Evolutionary conservation across 345 rosid species (phyloP).

Genomic region (Orychophragmus violaceus): DNA sequence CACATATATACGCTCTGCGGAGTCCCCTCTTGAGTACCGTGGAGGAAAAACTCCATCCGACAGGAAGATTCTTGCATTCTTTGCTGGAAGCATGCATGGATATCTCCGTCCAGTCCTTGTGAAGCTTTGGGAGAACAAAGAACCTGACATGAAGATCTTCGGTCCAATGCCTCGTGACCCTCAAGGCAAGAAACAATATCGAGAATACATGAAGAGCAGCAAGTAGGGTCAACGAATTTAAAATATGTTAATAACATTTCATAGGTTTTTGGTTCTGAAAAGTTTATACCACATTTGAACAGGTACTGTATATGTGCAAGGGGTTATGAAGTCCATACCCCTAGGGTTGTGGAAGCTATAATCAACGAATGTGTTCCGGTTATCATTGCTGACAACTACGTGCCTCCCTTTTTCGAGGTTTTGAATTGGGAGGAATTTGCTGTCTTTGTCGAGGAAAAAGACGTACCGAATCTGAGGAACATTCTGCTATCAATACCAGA

Average conservation of each 20-base stretch:
- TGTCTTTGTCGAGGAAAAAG: conserved; percentile 65
- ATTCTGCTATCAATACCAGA: conserved; percentile 58
- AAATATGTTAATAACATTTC: not conserved
- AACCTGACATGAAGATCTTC: conserved; percentile 68
- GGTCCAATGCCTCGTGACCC: conserved; percentile 63
- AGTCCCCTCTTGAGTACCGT: conserved; percentile 46
- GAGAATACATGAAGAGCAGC: conserved; percentile 81
- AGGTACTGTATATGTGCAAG: conserved; percentile 74
- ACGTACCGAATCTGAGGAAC: conserved; percentile 55
- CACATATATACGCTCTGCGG: conserved; percentile 53
- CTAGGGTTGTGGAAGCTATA: conserved; percentile 75
- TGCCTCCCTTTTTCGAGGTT: conserved; percentile 77
- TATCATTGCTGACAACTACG: conserved; percentile 81
- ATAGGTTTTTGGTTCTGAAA: no score
- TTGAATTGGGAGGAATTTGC: conserved; percentile 72
- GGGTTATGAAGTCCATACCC: conserved; percentile 82
- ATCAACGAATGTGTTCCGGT: conserved; percentile 73
- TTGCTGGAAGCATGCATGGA: conserved; percentile 85
- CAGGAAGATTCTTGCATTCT: conserved; percentile 65
- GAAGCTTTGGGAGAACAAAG: conserved; percentile 63
- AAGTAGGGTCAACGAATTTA: conserved; percentile 4
- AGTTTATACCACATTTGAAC: not conserved
- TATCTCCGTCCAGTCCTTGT: conserved; percentile 60
- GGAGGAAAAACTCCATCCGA: conserved; percentile 63
- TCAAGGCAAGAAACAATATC: conserved; percentile 49